These are phyloP conservation scores for Psilocybe sp. DNA, from an alignment of 768 basidiomycete species.

Conservation along the genomic window DNA sequence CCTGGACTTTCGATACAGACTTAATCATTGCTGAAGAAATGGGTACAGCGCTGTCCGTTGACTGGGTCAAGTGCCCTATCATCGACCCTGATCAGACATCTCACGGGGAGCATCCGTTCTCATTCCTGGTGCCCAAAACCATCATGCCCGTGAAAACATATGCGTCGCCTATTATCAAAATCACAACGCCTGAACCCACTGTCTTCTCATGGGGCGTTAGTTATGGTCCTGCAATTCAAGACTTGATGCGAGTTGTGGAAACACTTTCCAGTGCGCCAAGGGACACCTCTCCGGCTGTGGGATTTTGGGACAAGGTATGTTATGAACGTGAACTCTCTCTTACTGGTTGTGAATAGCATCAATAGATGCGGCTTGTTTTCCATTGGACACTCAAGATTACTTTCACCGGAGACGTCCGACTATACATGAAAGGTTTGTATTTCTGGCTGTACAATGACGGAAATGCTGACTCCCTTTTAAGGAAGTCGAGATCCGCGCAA, in stretches of 20 bases:
- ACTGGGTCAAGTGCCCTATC: constrained; percentile 71
- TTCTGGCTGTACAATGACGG: not conserved
- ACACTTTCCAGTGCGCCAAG: constrained; percentile 72
- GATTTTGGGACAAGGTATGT: constrained; percentile 93
- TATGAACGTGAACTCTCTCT: not conserved
- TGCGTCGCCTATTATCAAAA: constrained; percentile 66
- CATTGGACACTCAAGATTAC: constrained; percentile 76
- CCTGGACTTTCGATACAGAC: constrained; percentile 70
- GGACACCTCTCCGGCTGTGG: constrained; percentile 80
- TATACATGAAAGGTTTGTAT: constrained; percentile 79
- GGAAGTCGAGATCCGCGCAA: constrained; percentile 83
- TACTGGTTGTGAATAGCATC: constrained; percentile 3
- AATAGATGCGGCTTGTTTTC: constrained; percentile 69
- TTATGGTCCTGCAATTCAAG: constrained; percentile 82
- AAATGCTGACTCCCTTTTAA: constrained; percentile 23
- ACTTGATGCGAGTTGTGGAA: constrained; percentile 81
- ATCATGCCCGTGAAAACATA: constrained; percentile 96
- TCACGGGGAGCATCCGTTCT: constrained; percentile 49
- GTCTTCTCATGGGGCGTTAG: constrained; percentile 89
- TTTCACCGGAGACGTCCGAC: constrained; percentile 69
- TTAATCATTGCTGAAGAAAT: constrained; percentile 88
- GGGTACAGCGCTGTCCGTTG: constrained; percentile 60
- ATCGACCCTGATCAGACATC: constrained; percentile 53
- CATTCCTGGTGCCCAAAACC: constrained; percentile 76
- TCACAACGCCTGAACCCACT: constrained; percentile 63